These are phyloP conservation scores for Penicillium odoratum DNA, from an alignment of 495 filamentous ascomycete genomes.

Conservation along the genomic window DNA sequence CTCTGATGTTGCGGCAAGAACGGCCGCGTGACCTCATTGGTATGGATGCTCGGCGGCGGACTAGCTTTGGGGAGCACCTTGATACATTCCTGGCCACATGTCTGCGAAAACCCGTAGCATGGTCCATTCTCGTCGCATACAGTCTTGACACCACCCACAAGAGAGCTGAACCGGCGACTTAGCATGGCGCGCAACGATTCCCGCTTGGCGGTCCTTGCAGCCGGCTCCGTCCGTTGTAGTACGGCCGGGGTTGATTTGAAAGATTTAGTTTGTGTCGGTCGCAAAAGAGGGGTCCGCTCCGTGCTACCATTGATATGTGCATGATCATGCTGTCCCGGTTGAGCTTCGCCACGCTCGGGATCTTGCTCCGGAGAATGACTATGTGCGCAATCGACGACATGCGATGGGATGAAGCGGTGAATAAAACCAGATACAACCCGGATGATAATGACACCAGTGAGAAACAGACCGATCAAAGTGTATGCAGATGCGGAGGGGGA, in stretches of 20 bases:
- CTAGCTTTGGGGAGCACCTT: conserved; percentile 29
- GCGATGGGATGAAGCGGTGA: conserved; percentile 85
- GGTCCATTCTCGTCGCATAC: conserved; percentile 73
- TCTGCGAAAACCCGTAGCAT: conserved; percentile 82
- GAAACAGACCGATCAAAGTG: conserved; percentile 72
- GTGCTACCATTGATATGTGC: conserved; percentile 21
- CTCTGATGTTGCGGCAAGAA: conserved; percentile 17
- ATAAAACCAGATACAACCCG: conserved; percentile 75
- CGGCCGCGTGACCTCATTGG: conserved; percentile 11
- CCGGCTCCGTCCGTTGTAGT: conserved; percentile 12
- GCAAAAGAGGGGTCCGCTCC: conserved; percentile 50
- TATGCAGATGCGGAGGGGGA: conserved; percentile 67
- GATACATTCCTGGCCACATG: conserved; percentile 77
- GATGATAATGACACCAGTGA: conserved; percentile 81
- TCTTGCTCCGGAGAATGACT: conserved; percentile 55
- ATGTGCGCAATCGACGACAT: conserved; percentile 91
- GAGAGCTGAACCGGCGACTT: conserved; percentile 55
- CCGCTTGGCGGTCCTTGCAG: conserved; percentile 16
- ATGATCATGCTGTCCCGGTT: conserved; percentile 15
- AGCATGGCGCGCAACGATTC: conserved; percentile 43
- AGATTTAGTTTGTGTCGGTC: conserved; percentile 9
- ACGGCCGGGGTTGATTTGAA: conserved; percentile 31
- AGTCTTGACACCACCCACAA: conserved; percentile 66
- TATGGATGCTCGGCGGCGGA: conserved; percentile 13
- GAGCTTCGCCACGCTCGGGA: conserved; percentile 29